Percentiles rank a stretch among this genome's conserved stretches.
phyloP scores from a whole-genome alignment of 2,329 filamentous ascomycete species.

The Scedosporium apiospermum region DNA sequence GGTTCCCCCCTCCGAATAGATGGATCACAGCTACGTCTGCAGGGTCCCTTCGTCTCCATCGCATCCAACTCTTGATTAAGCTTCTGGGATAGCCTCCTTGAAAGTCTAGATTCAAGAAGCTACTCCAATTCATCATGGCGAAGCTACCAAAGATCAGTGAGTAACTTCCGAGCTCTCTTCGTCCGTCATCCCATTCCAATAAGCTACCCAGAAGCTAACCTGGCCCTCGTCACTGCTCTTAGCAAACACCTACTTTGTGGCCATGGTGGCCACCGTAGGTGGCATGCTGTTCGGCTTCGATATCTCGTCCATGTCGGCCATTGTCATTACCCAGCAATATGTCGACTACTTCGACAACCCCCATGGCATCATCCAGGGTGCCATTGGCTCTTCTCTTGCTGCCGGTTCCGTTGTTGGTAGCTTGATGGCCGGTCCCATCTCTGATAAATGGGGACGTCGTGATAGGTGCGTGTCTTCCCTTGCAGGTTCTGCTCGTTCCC shows the following conservation, averaged over 20 bases:
- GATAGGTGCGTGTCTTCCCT: slow-evolving; percentile 5
- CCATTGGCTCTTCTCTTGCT: slow-evolving; percentile 41
- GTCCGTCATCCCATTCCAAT: neutral
- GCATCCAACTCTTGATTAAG: neutral
- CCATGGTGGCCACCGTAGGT: slow-evolving; percentile 27
- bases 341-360: slow-evolving; percentile 42
- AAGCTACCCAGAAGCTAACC: neutral
- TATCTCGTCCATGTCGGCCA: slow-evolving; percentile 48
- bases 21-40: neutral
- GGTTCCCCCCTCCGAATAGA: neutral
- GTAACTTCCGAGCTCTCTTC: neutral
- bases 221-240: neutral
- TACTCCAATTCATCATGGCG: slow-evolving; percentile 10
- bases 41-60: neutral
- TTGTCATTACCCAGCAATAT: slow-evolving; percentile 41
- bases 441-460: slow-evolving; percentile 37
- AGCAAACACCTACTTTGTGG: slow-evolving; percentile 25
- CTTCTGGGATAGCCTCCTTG: neutral
- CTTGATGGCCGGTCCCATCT: slow-evolving; percentile 36
- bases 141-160: slow-evolving; percentile 2
- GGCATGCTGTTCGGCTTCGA: slow-evolving; percentile 44
- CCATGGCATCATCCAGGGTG: slow-evolving; percentile 35
- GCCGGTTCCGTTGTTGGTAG: slow-evolving; percentile 42
- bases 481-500: too few relatives aligned
- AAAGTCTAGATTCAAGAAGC: neutral